Conservation (phyloP, 1,139 yeast species). For the Yamadazyma triangularis region DNA sequence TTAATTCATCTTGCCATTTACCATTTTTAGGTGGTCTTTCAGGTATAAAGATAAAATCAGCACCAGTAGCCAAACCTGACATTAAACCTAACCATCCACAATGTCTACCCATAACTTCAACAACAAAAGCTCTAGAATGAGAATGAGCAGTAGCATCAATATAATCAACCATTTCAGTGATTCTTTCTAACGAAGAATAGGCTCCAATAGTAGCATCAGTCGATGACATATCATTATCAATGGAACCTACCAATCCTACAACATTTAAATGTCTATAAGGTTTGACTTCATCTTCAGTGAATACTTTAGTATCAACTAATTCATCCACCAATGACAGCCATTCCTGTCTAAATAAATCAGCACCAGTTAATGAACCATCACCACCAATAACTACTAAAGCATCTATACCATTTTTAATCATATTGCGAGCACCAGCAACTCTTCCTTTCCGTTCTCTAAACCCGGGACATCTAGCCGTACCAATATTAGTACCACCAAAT, state of each 20-base stretch:
- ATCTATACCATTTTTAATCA: slow-evolving; percentile 70
- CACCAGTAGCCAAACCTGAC: slow-evolving; percentile 81
- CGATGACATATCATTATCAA: slow-evolving; percentile 79
- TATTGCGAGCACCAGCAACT: slow-evolving; percentile 59
- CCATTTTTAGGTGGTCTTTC: slow-evolving; percentile 64
- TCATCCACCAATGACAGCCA: slow-evolving; percentile 74
- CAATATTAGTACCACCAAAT: slow-evolving; percentile 77
- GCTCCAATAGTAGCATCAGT: slow-evolving; percentile 85
- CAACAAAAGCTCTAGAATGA: slow-evolving; percentile 78
- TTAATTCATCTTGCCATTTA: slow-evolving; percentile 65
- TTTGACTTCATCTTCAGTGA: slow-evolving; percentile 48
- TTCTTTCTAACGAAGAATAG: slow-evolving; percentile 70
- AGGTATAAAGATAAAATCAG: slow-evolving; percentile 76
- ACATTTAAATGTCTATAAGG: slow-evolving; percentile 59
- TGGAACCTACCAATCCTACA: slow-evolving; percentile 77
- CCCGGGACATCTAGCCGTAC: slow-evolving; percentile 72
- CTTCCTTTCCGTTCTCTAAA: slow-evolving; percentile 69
- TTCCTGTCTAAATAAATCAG: slow-evolving; percentile 71
- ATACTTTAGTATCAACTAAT: slow-evolving; percentile 44
- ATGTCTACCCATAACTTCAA: slow-evolving; percentile 89
- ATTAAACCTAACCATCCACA: slow-evolving; percentile 85
- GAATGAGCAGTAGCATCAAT: slow-evolving; percentile 83
- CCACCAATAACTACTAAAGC: slow-evolving; percentile 83
- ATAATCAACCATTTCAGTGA: slow-evolving; percentile 73
- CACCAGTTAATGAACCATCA: slow-evolving; percentile 82